Conservation (phyloP, 139 green algal genomes). For the Bryopsis sp. region DNA sequence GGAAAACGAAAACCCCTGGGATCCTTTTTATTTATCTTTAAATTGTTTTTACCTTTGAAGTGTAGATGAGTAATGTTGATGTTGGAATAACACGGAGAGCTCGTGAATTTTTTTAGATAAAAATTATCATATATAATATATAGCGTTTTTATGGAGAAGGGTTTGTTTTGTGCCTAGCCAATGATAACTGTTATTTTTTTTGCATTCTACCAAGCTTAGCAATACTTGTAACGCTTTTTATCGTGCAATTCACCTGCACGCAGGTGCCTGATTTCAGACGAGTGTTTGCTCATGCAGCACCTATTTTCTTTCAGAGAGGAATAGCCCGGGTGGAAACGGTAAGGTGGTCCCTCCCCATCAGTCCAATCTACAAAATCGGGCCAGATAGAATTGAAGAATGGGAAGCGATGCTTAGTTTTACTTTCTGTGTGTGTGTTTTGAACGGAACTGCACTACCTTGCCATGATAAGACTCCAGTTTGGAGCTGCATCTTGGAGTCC, state of each 20-base stretch:
- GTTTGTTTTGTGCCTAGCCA: too few relatives aligned
- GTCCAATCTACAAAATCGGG: too few relatives aligned
- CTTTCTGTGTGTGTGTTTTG: background rate
- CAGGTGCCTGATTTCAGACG: constrained; percentile 60
- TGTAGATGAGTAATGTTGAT: background rate
- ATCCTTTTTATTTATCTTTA: constrained; percentile 6
- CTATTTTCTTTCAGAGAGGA: constrained; percentile 73
- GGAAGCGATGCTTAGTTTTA: background rate
- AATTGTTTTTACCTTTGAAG: background rate
- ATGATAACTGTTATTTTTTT: background rate
- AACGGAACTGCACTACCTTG: background rate
- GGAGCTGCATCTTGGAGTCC: too few relatives aligned
- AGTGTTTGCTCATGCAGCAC: constrained; percentile 77
- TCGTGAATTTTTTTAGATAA: too few relatives aligned
- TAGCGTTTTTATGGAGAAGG: too few relatives aligned
- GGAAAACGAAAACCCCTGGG: background rate
- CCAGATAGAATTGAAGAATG: background rate
- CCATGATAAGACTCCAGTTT: background rate
- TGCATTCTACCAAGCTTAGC: background rate
- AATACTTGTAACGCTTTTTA: background rate
- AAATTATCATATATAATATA: too few relatives aligned
- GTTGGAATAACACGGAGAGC: too few relatives aligned
- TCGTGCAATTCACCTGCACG: background rate
- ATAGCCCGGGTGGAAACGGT: constrained; percentile 68
- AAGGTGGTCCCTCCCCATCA: too few relatives aligned